Evolutionary conservation across 805 yeast species (phyloP), one percentile per base, ranked within the genome.

Genomic region (Lachancea fermentati): DNA sequence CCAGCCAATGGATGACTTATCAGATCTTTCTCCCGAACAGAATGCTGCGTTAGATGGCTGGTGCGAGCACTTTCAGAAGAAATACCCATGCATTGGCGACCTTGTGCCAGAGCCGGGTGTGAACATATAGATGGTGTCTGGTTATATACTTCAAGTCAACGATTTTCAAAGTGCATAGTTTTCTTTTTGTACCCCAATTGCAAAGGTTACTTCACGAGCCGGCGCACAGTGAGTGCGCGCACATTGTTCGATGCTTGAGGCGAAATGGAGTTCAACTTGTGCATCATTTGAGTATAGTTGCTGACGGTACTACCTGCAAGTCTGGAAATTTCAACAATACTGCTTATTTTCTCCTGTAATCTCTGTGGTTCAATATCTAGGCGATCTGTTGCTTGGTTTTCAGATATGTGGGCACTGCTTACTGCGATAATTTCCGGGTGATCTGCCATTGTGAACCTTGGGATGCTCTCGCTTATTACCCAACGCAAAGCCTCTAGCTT

Each of bases 31-130:
- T 0, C 67, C 64, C 5, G 72, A 70, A 7, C 96, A 93, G 51
- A 48, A 50, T 31, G 81, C 77, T 41, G 72, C 91, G 3, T 67
- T 94, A 51, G 75, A 83, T 47, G 84, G 81, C 34, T 93, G 98
- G 98, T 86, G 77, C 47, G 76, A 73, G 30, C 87, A 82, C 62
- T 91, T 93, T 57, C 78, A 71, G 38, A 76, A 75, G 51, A 93
- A 93, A 68, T 93, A 93, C 57, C 79, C 84, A 2, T 69, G 77
- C 16, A 84, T 88, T 30, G 98, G 98, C 1, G 72, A 75, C 24
- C 68, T 88, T 34, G 74, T 76, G 6, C 63, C 72, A 7, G 76
- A 66, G 37, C 54, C 59, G 5, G 62, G 60, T 41, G 57, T 56
- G 13, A 58, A 61, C 38, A 32, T 32, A 18, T 41, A 22, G n/a